Base-by-base conservation (phyloP, 2,329 filamentous ascomycete species). In the Aureobasidium leucospermi region DNA sequence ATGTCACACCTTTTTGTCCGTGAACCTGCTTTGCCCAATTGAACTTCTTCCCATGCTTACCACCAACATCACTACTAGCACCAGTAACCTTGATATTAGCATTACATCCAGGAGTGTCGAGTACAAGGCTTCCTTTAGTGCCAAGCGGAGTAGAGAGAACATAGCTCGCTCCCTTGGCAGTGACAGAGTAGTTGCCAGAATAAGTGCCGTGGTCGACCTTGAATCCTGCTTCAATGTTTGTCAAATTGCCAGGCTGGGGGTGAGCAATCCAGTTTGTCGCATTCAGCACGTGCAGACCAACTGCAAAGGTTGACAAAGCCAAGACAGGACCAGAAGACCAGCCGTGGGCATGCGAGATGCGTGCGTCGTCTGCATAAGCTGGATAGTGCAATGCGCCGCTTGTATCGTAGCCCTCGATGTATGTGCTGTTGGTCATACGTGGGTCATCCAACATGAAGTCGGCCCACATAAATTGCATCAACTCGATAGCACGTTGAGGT, bases 391-490 rank as follows among this genome's bases (percentile, higher is more conserved):
- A 65, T 2, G 70, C 68, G 1, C 79, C 79, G 36, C 76, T 72
- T 0, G 72, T 74, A 1, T 71, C 68, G 57, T 80, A 81, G 0
- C 79, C 79, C 64, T 81, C 79, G 58, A 80, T 78, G 53, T 81
- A 80, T 0, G 78, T 80, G 0, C 71, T 75, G 48, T 81, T 78
- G 1, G 79, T 82, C 77, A 81, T 80, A 38, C 77, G 72, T 0
- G 78, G 74, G 58, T 81, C 76, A 15, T 81, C 72, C 5, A 83
- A 74, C 79, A 83, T 82, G 64, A 80, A 83, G 23, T 67, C 68
- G 0, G 76, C 79, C 79, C 80, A 83, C 66, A 78, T 74, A 2
- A 76, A 62, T 6, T 75, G 67, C 62, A 79, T 78, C 4, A 80
- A 67, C 2, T 70, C 75, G 1, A 80, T 67, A 0, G 74, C 76